phyloP scores from a whole-genome alignment of 2,329 filamentous ascomycete species.

The Sclerotinia minor region DNA sequence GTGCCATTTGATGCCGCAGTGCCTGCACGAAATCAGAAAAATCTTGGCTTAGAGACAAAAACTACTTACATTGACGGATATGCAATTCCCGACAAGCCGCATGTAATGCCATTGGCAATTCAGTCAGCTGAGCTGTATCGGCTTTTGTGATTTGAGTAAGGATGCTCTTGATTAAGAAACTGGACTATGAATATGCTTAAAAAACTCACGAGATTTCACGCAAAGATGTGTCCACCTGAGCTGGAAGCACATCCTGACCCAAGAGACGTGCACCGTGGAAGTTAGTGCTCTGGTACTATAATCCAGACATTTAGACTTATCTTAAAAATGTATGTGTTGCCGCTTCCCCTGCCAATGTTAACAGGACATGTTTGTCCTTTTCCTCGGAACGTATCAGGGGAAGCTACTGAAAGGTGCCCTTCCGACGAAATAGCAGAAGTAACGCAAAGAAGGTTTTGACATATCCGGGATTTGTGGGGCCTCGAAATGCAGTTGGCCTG shows the following conservation, averaged over 20 bases:
- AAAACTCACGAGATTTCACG: constrained; percentile 46
- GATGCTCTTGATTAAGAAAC: background rate
- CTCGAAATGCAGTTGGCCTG: constrained; percentile 8
- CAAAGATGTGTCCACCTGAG: constrained; percentile 45
- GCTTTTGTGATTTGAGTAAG: constrained; percentile 51
- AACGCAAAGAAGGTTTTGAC: background rate
- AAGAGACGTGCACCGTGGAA: constrained; percentile 29
- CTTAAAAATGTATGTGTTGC: constrained; percentile 49
- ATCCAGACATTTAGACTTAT: constrained; percentile 43
- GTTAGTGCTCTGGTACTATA: constrained; percentile 23
- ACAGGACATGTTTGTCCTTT: constrained; percentile 21
- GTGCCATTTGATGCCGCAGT: constrained; percentile 23
- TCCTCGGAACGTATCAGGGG: constrained; percentile 1
- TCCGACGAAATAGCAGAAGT: background rate
- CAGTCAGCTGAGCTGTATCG: constrained; percentile 45
- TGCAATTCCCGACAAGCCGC: constrained; percentile 53
- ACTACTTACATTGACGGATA: constrained; percentile 47
- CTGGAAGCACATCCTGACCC: constrained; percentile 29
- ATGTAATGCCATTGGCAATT: constrained; percentile 48
- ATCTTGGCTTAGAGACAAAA: background rate
- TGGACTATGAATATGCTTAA: background rate
- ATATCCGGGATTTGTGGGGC: background rate
- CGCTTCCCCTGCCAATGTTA: constrained; percentile 50
- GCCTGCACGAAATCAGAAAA: constrained; percentile 3
- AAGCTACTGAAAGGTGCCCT: background rate